A percentile compares a stretch with the other conserved stretches of the same genome.
Evolutionary conservation across 2,329 filamentous ascomycete species (phyloP).

Genomic region (Plenodomus biglobosus): DNA sequence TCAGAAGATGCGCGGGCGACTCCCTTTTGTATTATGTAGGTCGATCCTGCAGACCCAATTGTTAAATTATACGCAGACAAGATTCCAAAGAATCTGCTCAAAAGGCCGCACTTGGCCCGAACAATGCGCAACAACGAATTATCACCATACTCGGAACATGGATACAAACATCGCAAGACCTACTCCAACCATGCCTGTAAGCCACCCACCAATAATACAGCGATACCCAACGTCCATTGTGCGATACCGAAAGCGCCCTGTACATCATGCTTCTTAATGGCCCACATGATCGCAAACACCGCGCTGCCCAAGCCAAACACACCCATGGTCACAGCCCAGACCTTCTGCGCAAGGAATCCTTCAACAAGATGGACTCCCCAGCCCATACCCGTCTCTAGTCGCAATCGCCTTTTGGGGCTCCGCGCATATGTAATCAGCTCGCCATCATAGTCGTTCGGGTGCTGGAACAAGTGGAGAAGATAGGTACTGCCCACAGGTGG

Average conservation of each 20-base stretch:
- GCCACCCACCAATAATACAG: conserved; percentile 36
- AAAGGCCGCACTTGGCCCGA: not conserved
- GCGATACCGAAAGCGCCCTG: conserved; percentile 48
- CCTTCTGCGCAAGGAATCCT: conserved; percentile 41
- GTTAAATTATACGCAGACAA: not conserved
- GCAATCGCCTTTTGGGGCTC: conserved; percentile 36
- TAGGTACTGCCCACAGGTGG: conserved; percentile 45
- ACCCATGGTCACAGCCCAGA: conserved; percentile 35
- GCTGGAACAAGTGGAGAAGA: conserved; percentile 45
- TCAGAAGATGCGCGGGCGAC: no score
- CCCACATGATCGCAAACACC: conserved; percentile 42
- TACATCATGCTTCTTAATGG: conserved; percentile 35
- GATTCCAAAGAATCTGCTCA: not conserved
- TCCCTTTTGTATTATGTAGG: not conserved
- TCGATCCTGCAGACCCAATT: not conserved
- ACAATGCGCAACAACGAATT: not conserved
- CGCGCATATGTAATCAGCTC: conserved; percentile 44
- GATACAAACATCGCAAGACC: not conserved
- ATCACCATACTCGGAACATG: not conserved
- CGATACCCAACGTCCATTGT: conserved; percentile 40
- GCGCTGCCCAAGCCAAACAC: conserved; percentile 37
- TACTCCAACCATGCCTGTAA: conserved; percentile 37
- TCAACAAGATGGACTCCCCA: conserved; percentile 47
- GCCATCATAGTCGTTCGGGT: conserved; percentile 45
- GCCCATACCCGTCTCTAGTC: conserved; percentile 40